Percentiles rank a stretch among this genome's conserved stretches.
Evolutionary conservation across 2,329 filamentous ascomycete species (phyloP).

Genomic region (Rachicladosporium sp.): DNA sequence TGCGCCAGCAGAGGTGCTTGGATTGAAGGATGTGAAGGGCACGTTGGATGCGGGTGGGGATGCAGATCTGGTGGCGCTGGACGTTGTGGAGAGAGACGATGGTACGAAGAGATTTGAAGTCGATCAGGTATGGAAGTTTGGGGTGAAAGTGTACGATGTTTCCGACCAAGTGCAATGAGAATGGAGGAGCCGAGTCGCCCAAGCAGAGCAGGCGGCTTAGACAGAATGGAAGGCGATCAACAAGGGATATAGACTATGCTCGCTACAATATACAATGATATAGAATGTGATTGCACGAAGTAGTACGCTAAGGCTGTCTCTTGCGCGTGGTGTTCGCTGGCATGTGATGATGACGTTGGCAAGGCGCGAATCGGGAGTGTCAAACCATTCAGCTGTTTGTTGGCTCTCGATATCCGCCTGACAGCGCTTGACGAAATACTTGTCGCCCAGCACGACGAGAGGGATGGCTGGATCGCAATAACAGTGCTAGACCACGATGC

Average conservation of each 20-base stretch:
- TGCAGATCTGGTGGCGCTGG: conserved; percentile 51
- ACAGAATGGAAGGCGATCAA: too few species aligned
- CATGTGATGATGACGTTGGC: conserved; percentile 3
- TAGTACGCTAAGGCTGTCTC: too few species aligned
- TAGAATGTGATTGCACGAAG: too few species aligned
- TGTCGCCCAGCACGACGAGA: conserved; percentile 1
- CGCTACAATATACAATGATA: too few species aligned
- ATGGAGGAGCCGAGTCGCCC: too few species aligned
- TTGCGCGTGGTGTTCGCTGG: not conserved
- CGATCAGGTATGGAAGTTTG: conserved; percentile 74
- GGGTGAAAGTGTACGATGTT: conserved; percentile 24
- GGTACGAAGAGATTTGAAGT: conserved; percentile 44
- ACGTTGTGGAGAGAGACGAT: conserved; percentile 33
- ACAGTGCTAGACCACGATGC: conserved; percentile 11
- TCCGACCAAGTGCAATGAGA: too few species aligned
- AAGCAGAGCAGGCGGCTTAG: too few species aligned
- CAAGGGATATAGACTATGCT: too few species aligned
- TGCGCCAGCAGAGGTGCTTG: conserved; percentile 69
- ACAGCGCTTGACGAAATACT: too few species aligned
- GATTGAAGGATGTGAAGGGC: conserved; percentile 55
- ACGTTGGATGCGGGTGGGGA: conserved; percentile 32
- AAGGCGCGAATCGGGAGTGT: not conserved
- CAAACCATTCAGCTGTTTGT: conserved; percentile 1
- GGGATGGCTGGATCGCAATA: not conserved
- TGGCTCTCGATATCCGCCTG: not conserved